These are phyloP conservation scores for Sophora flavescens DNA, from an alignment of 306 rosid species.

Conservation along the genomic window DNA sequence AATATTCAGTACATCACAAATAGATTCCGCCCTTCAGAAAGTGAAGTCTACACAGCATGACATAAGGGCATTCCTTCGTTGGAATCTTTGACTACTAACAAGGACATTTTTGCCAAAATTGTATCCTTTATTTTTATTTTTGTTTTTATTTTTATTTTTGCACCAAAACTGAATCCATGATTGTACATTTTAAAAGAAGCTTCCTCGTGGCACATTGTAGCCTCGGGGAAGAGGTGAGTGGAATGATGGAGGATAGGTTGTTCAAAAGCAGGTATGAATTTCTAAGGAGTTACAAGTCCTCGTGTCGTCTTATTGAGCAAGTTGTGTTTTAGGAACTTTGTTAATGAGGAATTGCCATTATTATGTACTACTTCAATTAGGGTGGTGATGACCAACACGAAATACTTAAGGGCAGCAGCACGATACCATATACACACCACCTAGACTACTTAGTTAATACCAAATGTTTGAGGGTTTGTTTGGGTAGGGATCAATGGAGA, in stretches of 20 bases:
- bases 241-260: conserved; percentile 21
- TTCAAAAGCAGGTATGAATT: conserved; percentile 3
- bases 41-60: conserved; percentile 20
- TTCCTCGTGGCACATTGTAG: conserved; percentile 1
- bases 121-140: conserved; percentile 31
- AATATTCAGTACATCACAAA: conserved; percentile 9
- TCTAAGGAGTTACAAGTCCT: neutral
- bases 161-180: conserved; percentile 30
- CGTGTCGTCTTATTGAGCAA: neutral
- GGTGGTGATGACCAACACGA: neutral
- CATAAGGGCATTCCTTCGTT: conserved; percentile 25
- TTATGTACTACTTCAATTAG: neutral
- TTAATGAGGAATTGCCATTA: neutral
- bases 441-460: too few relatives aligned
- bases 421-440: too few relatives aligned
- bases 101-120: conserved; percentile 28
- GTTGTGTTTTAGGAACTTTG: neutral
- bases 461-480: too few relatives aligned
- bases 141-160: too few relatives aligned
- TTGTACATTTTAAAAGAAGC: conserved; percentile 37
- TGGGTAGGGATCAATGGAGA: too few relatives aligned
- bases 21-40: conserved; percentile 33
- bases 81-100: conserved; percentile 3
- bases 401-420: neutral
- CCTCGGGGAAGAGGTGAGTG: conserved; percentile 12